phyloP scores from a whole-genome alignment of 345 rosid genomes.

The Euphorbia tirucalli region DNA sequence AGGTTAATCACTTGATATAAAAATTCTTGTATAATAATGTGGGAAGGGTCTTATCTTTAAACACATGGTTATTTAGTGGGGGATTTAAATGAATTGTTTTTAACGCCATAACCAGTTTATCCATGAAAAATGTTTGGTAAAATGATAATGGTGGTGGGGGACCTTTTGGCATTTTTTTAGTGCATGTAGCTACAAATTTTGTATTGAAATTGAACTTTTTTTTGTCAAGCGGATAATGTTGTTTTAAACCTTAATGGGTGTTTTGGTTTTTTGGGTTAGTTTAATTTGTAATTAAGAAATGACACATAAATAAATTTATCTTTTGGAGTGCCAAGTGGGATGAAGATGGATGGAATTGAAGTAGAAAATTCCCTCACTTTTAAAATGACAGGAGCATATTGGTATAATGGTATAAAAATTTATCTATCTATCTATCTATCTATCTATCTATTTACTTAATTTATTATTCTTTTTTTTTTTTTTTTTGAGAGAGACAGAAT shows the following conservation, averaged over 20 bases:
- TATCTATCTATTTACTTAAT: too few relatives aligned
- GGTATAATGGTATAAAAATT: too few relatives aligned
- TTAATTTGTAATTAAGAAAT: background rate
- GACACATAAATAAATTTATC: slow-evolving; percentile 29
- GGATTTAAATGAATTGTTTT: slow-evolving; percentile 16
- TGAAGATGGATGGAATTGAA: background rate
- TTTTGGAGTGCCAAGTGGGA: slow-evolving; percentile 18
- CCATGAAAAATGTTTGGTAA: slow-evolving; percentile 24
- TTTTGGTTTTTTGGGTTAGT: background rate
- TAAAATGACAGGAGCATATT: slow-evolving; percentile 30
- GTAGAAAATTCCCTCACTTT: slow-evolving; percentile 17
- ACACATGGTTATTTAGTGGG: background rate
- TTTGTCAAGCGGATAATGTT: slow-evolving; percentile 20
- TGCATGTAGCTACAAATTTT: too few relatives aligned
- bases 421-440: too few relatives aligned
- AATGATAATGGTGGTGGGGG: slow-evolving; percentile 17
- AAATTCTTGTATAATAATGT: slow-evolving; percentile 5
- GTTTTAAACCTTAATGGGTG: slow-evolving; percentile 11
- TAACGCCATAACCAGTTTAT: slow-evolving; percentile 25
- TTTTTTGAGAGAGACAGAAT: background rate
- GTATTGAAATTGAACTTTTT: background rate
- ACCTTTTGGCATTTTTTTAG: slow-evolving; percentile 9
- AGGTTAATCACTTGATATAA: slow-evolving; percentile 9
- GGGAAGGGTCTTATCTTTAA: slow-evolving; percentile 4
- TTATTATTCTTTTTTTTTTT: too few relatives aligned